These are phyloP conservation scores for Phytophthora cryptogea DNA, from an alignment of 352 stramenopile genomes.

Conservation along the genomic window DNA sequence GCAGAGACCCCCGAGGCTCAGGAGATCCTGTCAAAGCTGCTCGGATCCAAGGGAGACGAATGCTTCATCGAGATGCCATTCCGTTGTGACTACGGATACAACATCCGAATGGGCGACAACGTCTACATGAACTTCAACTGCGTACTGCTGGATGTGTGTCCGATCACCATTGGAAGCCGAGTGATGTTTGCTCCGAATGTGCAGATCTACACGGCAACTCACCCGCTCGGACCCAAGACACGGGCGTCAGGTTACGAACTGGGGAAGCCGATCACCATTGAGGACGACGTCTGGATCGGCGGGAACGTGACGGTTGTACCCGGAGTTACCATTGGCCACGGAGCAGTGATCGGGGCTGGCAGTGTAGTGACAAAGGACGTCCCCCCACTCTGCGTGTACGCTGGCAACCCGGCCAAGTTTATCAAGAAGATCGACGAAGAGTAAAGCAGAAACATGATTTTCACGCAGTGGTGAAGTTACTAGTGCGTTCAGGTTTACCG, in stretches of 20 bases:
- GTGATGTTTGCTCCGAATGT: slow-evolving; percentile 79
- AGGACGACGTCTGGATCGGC: slow-evolving; percentile 26
- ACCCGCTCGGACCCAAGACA: slow-evolving; percentile 62
- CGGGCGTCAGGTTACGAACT: slow-evolving; percentile 54
- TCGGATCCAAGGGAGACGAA: slow-evolving; percentile 47
- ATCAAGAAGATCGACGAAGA: slow-evolving; percentile 64
- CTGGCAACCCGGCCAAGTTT: slow-evolving; percentile 80
- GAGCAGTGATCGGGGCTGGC: slow-evolving; percentile 74
- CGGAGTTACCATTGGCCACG: slow-evolving; percentile 67
- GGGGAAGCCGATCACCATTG: slow-evolving; percentile 31
- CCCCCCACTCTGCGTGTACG: slow-evolving; percentile 63
- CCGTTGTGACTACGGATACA: slow-evolving; percentile 89
- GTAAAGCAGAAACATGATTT: slow-evolving; percentile 1
- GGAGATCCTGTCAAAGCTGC: slow-evolving; percentile 39
- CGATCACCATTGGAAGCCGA: slow-evolving; percentile 76
- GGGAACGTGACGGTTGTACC: slow-evolving; percentile 69
- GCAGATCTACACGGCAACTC: slow-evolving; percentile 79
- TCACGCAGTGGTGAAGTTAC: too few species aligned
- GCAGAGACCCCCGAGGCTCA: slow-evolving; percentile 32
- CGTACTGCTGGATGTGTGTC: slow-evolving; percentile 80
- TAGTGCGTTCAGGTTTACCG: too few species aligned
- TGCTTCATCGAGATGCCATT: slow-evolving; percentile 84
- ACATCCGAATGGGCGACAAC: slow-evolving; percentile 71
- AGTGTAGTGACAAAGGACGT: slow-evolving; percentile 29
- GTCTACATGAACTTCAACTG: slow-evolving; percentile 93